Percentiles rank a stretch among this genome's conserved stretches.
Conservation (phyloP, 2,329 filamentous ascomycete genomes). For the Penicillium sp. region DNA sequence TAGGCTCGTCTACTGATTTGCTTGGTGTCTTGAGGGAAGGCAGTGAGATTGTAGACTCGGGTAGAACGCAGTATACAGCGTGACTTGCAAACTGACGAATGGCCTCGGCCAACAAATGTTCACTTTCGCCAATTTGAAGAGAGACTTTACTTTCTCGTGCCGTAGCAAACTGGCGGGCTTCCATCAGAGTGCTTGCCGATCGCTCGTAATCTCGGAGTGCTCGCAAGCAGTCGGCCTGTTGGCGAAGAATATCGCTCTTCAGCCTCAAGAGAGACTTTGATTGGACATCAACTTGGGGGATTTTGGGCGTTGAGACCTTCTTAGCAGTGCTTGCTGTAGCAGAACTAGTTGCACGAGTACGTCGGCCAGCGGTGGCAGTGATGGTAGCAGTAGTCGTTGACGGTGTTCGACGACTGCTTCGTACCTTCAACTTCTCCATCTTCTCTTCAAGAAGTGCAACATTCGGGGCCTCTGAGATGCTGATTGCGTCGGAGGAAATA, state of each 20-base stretch:
- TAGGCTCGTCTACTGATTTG: slow-evolving; percentile 40
- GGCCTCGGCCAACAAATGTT: slow-evolving; percentile 40
- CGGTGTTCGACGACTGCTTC: slow-evolving; percentile 26
- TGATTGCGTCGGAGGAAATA: slow-evolving; percentile 31
- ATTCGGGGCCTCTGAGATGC: slow-evolving; percentile 28
- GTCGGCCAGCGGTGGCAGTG: slow-evolving; percentile 22
- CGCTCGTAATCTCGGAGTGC: slow-evolving; percentile 54
- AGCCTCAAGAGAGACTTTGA: slow-evolving; percentile 45
- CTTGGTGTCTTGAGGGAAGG: slow-evolving; percentile 60
- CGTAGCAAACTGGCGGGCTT: slow-evolving; percentile 33
- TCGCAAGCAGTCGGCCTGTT: slow-evolving; percentile 52
- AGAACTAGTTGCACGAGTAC: slow-evolving; percentile 32
- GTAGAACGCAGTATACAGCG: slow-evolving; percentile 83
- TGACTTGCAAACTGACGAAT: slow-evolving; percentile 65
- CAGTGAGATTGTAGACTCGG: slow-evolving; percentile 89
- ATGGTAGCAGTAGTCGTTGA: slow-evolving; percentile 23
- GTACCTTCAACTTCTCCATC: slow-evolving; percentile 44
- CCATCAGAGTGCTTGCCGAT: slow-evolving; percentile 55
- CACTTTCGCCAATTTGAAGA: slow-evolving; percentile 37
- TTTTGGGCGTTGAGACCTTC: slow-evolving; percentile 17
- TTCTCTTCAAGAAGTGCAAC: slow-evolving; percentile 43
- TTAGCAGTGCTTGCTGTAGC: slow-evolving; percentile 22
- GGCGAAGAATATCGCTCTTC: slow-evolving; percentile 51
- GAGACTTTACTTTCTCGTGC: slow-evolving; percentile 64
- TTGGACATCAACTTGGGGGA: slow-evolving; percentile 28